phyloP scores from a whole-genome alignment of 768 basidiomycete genomes.

The Tremella fuciformis region DNA sequence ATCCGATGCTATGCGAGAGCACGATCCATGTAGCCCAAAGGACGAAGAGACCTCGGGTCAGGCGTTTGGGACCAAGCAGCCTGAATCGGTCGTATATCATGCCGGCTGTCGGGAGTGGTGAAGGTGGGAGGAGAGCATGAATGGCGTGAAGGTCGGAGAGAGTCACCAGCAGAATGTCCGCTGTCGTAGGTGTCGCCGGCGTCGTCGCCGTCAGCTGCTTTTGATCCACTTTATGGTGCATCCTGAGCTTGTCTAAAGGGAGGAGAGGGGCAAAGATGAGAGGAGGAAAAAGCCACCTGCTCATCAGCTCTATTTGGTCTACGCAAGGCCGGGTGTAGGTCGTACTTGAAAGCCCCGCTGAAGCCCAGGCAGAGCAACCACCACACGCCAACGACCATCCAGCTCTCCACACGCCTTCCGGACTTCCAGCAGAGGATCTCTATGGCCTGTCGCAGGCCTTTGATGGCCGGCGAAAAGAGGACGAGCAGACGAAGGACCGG shows the following conservation, averaged over 20 bases:
- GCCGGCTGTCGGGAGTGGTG: constrained; percentile 57
- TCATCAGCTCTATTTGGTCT: constrained; percentile 1
- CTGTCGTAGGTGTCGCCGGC: constrained; percentile 28
- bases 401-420: constrained; percentile 44
- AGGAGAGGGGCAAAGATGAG: constrained; percentile 54
- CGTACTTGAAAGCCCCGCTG: constrained; percentile 58
- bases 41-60: constrained; percentile 32
- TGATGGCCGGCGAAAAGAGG: constrained; percentile 39
- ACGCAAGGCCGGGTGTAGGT: constrained; percentile 12
- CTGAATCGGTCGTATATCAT: constrained; percentile 41
- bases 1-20: constrained; percentile 31
- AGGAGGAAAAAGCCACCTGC: constrained; percentile 63
- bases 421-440: constrained; percentile 45
- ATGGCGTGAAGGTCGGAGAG: constrained; percentile 68
- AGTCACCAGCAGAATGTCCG: constrained; percentile 52
- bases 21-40: constrained; percentile 43
- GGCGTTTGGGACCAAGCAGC: constrained; percentile 26
- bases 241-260: constrained; percentile 49
- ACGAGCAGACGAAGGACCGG: constrained; percentile 48
- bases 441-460: constrained; percentile 18
- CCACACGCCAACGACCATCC: constrained; percentile 67
- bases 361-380: constrained; percentile 72
- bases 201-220: constrained; percentile 55
- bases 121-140: constrained; percentile 53
- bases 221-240: constrained; percentile 41